Percentiles rank a stretch among this genome's conserved stretches.
These are phyloP conservation scores for Glycine latifolia DNA, from an alignment of 306 rosid genomes.

Conservation along the genomic window DNA sequence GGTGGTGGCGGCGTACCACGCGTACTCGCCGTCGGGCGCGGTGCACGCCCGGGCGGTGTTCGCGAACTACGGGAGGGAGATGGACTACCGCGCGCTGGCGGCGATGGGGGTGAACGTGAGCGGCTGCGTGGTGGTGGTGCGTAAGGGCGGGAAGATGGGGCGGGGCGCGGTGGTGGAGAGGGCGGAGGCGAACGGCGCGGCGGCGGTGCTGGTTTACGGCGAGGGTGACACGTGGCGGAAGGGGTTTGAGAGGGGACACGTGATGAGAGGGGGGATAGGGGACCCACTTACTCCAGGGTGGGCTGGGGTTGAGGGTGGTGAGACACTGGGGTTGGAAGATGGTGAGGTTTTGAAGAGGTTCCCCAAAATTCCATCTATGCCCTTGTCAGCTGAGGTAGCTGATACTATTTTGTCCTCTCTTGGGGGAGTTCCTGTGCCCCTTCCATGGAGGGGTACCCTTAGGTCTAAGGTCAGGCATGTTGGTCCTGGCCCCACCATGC, in stretches of 20 bases:
- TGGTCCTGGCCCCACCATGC: conserved; percentile 83
- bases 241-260: conserved; percentile 94
- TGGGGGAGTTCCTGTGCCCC: conserved; percentile 59
- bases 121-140: conserved; percentile 77
- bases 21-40: conserved; percentile 91
- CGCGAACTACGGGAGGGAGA: conserved; percentile 75
- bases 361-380: conserved; percentile 94
- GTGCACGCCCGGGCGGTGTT: conserved; percentile 64
- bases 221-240: conserved; percentile 62
- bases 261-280: conserved; percentile 78
- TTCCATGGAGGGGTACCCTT: conserved; percentile 61
- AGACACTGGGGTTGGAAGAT: conserved; percentile 67
- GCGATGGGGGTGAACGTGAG: conserved; percentile 62
- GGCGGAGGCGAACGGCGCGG: conserved; percentile 78
- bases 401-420: conserved; percentile 63
- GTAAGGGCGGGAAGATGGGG: conserved; percentile 64
- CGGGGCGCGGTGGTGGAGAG: conserved; percentile 67
- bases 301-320: conserved; percentile 80
- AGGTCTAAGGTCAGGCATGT: conserved; percentile 48
- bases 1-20: conserved; percentile 79
- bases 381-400: conserved; percentile 71
- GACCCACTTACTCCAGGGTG: conserved; percentile 97
- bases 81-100: conserved; percentile 65
- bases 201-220: conserved; percentile 69
- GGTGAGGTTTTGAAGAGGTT: conserved; percentile 72